Evolutionary conservation across 2,329 filamentous ascomycete species (phyloP), one percentile per base, ranked within the genome.

Genomic region (Colletotrichum horii): DNA sequence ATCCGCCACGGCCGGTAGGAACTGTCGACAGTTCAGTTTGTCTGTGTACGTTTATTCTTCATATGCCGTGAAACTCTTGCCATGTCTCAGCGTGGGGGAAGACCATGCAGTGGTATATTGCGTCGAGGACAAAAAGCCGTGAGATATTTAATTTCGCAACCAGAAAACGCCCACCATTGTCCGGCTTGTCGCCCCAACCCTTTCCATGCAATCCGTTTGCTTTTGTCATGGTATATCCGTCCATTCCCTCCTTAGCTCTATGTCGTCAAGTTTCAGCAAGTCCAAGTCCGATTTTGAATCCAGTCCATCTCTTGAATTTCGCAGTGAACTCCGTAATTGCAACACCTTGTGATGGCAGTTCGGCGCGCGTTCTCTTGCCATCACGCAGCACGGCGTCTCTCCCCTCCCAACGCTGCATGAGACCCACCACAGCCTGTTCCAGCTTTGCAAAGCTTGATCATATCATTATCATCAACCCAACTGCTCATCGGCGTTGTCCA

Each of bases 201-300:
- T 60, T 61, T n/a, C 70, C 74, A 74, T 76, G 74, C 74, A 76
- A 76, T 30, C 70, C 70, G 74, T 76, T 66, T 76, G 64, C 65
- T 65, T 74, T 64, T 74, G 70, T 38, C 65, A 69, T 74, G 74
- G 74, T 69, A 65, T 64, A 65, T 58, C 70, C 61, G 30, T 75
- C 19, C 73, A 64, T 16, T 62, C 34, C 34, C 32, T 38, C 24
- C 55, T 32, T n/a, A 32, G 52, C 11, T 76, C 58, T 69, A 74
- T 74, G 30, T 55, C 74, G 52, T 69, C 26, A 67, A 55, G 62
- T 38, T 65, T 60, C 34, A 28, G 66, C 8, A 65, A 52, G 14
- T 43, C 48, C 7, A 22, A 34, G 16, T 36, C 60, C 34, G 4
- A n/a, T 74, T 69, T 76, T 65, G 26, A 65, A 62, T n/a, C 9